Percentiles rank a stretch among this genome's conserved stretches.
These are phyloP conservation scores for Astragalus glycyphyllos DNA, from an alignment of 306 rosid species.

Conservation along the genomic window DNA sequence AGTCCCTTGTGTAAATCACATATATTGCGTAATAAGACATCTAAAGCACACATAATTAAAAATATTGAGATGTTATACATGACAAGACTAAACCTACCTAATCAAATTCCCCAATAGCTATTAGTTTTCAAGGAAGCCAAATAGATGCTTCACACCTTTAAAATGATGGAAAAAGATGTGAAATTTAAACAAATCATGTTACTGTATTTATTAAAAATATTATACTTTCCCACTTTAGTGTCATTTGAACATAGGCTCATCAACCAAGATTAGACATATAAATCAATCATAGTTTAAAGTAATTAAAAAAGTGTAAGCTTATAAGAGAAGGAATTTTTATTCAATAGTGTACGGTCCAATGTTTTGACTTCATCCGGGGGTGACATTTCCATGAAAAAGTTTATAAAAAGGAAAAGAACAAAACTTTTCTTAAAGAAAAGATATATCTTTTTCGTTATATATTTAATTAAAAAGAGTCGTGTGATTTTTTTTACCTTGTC, in stretches of 20 bases:
- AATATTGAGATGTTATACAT: too few relatives aligned
- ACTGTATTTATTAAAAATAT: too few relatives aligned
- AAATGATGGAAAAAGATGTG: too few relatives aligned
- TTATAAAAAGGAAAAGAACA: not conserved
- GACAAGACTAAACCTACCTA: too few relatives aligned
- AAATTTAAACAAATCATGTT: too few relatives aligned
- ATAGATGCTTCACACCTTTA: too few relatives aligned
- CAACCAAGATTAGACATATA: constrained; percentile 7
- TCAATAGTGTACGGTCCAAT: constrained; percentile 39
- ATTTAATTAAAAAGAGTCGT: not conserved
- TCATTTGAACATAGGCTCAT: not conserved
- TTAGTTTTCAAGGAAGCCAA: too few relatives aligned
- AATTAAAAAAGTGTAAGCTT: not conserved
- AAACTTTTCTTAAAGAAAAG: constrained; percentile 27
- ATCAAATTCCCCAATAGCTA: too few relatives aligned
- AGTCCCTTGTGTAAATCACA: too few relatives aligned
- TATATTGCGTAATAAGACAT: too few relatives aligned
- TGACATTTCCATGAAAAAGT: constrained; percentile 6
- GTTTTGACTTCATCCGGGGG: constrained; percentile 9
- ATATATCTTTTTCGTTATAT: not conserved
- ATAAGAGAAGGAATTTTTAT: constrained; percentile 11
- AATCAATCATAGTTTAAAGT: not conserved
- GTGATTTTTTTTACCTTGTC: not conserved
- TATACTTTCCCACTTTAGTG: constrained; percentile 7
- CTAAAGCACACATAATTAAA: too few relatives aligned